Evolutionary conservation across 352 stramenopile species (phyloP).

Genomic region (Peronospora tabacina): DNA sequence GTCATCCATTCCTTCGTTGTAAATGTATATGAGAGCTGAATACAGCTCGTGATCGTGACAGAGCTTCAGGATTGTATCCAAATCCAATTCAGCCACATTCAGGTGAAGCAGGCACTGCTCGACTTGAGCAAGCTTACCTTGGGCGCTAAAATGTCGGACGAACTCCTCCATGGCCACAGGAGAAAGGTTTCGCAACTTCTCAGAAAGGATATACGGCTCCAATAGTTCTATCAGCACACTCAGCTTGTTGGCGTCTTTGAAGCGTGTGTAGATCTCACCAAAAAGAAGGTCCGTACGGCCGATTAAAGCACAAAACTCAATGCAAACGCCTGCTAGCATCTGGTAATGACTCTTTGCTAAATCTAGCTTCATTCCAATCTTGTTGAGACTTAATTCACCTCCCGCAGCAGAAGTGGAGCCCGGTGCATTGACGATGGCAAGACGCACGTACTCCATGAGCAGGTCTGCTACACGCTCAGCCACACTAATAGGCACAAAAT

Average conservation of each 20-base stretch:
- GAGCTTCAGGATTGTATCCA: slow-evolving; percentile 91
- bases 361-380: slow-evolving; percentile 76
- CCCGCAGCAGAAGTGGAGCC: slow-evolving; percentile 27
- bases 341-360: slow-evolving; percentile 92
- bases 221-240: slow-evolving; percentile 90
- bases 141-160: slow-evolving; percentile 87
- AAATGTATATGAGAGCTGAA: slow-evolving; percentile 92
- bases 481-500: slow-evolving; percentile 86
- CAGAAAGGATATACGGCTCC: slow-evolving; percentile 91
- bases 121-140: slow-evolving; percentile 82
- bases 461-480: slow-evolving; percentile 82
- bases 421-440: slow-evolving; percentile 80
- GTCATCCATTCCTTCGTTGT: slow-evolving; percentile 89
- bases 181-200: slow-evolving; percentile 88
- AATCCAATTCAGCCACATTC: slow-evolving; percentile 90
- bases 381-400: slow-evolving; percentile 40
- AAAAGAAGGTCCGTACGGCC: slow-evolving; percentile 80
- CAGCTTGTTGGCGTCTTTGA: slow-evolving; percentile 73
- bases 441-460: slow-evolving; percentile 85
- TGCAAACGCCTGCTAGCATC: slow-evolving; percentile 93
- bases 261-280: slow-evolving; percentile 82
- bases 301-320: slow-evolving; percentile 92
- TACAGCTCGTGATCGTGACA: slow-evolving; percentile 89
- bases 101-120: slow-evolving; percentile 93
- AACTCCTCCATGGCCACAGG: slow-evolving; percentile 90